Evolutionary conservation across 1,284 basidiomycete genomes (phyloP).

Genomic region (Naganishia cerealis): DNA sequence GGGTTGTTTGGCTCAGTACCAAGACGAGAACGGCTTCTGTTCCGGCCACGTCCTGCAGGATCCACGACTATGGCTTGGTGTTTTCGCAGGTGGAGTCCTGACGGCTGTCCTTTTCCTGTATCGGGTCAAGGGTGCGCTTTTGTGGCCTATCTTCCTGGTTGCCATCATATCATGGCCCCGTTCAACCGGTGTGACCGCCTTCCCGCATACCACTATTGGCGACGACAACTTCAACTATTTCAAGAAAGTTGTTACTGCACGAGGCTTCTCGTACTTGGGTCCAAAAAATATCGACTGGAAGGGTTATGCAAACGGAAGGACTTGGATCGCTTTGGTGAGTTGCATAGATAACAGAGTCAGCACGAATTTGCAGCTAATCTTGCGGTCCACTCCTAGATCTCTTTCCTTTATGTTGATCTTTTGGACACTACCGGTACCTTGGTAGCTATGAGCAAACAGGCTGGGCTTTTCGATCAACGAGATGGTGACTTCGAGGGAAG

Average conservation of each 20-base stretch:
- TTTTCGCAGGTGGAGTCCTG: constrained; percentile 80
- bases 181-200: constrained; percentile 73
- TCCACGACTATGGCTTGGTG: constrained; percentile 83
- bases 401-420: constrained; percentile 85
- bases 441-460: constrained; percentile 88
- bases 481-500: constrained; percentile 85
- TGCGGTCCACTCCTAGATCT: constrained; percentile 40
- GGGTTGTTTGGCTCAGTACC: constrained; percentile 64
- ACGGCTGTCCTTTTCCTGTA: constrained; percentile 79
- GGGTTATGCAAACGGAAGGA: constrained; percentile 64
- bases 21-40: constrained; percentile 61
- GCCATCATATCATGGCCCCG: constrained; percentile 86
- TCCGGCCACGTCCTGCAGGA: constrained; percentile 66
- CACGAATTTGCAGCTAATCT: constrained; percentile 31
- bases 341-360: constrained; percentile 3
- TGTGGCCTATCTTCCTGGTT: constrained; percentile 69
- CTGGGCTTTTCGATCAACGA: constrained; percentile 78
- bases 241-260: constrained; percentile 77
- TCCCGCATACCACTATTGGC: constrained; percentile 70
- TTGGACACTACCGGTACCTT: constrained; percentile 71
- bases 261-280: constrained; percentile 50
- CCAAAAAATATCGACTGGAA: constrained; percentile 45
- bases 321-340: constrained; percentile 83
- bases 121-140: constrained; percentile 67
- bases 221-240: constrained; percentile 79